Conservation (phyloP, 805 yeast species). For the Kuraishia hungarica region DNA sequence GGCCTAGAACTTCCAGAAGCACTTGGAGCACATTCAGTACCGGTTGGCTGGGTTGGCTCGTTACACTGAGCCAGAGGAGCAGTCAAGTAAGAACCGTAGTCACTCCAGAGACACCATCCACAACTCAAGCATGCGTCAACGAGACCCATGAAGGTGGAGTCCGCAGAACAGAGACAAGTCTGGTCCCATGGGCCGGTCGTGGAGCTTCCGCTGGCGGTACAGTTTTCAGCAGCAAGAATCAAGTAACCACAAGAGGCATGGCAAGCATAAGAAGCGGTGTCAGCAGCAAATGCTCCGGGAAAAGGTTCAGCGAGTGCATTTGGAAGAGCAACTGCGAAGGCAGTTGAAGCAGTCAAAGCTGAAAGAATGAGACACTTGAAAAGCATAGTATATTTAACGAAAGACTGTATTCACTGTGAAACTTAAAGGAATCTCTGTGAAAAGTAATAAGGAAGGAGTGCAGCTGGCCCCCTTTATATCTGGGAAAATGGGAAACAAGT, state of each 20-base stretch:
- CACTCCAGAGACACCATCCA: slow-evolving; percentile 31
- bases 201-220: slow-evolving; percentile 12
- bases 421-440: not conserved
- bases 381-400: slow-evolving; percentile 2
- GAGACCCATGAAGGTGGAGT: slow-evolving; percentile 15
- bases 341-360: slow-evolving; percentile 17
- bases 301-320: slow-evolving; percentile 17
- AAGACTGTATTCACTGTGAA: not conserved
- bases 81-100: slow-evolving; percentile 23
- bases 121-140: slow-evolving; percentile 28
- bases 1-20: slow-evolving; percentile 8
- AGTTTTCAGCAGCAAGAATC: slow-evolving; percentile 21
- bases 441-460: not conserved
- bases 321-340: slow-evolving; percentile 20
- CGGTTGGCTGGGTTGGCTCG: slow-evolving; percentile 27
- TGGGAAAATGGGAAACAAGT: no score
- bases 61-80: slow-evolving; percentile 23
- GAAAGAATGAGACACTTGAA: slow-evolving; percentile 7
- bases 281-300: slow-evolving; percentile 20
- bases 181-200: slow-evolving; percentile 21
- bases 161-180: slow-evolving; percentile 23
- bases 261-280: slow-evolving; percentile 21
- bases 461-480: not conserved
- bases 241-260: slow-evolving; percentile 27
- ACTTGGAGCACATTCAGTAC: slow-evolving; percentile 17